Base-by-base conservation (phyloP, 805 yeast genomes). In the Cyberlindnera maritima region DNA sequence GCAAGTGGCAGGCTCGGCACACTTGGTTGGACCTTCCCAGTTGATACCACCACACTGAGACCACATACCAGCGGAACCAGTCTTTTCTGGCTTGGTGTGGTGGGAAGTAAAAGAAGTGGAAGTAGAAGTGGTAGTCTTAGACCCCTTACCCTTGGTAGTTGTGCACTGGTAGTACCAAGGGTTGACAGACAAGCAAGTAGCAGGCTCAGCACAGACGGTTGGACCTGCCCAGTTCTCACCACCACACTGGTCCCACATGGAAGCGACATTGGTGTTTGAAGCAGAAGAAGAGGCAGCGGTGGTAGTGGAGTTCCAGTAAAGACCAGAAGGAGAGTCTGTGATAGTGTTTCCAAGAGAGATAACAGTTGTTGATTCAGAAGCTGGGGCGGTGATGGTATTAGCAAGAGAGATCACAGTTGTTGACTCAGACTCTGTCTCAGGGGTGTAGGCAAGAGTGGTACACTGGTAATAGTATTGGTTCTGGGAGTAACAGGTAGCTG, bases 161-260 rank as follows among this genome's bases (percentile, higher is more conserved):
- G n/a, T n/a, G n/a, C 66, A 63, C 43, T 60, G 65, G 48, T 50
- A 56, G 48, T 61, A 62, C 49, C 40, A 60, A 18, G 53, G 49
- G 39, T 59, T 56, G 36, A 48, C 48, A 2, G 58, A 47, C 28
- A 39, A 37, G 46, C 65, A 63, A 26, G 47, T 46, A 33, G 58
- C 55, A 39, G 58, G 62, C 9, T 39, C 41, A 12, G 41, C 53
- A 55, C 67, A 61, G 12, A 36, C 39, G 17, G 53, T 49, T 12
- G 44, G 35, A 28, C 53, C 53, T 5, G 21, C n/a, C 34, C 43
- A 45, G 45, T 29, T 37, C 15, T 18, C 18, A 18, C 53, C 49
- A 40, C 53, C 50, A 44, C 50, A 49, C 36, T 49, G 52, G 21
- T 29, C 34, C 39, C 39, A 39, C 43, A 39, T 39, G 31, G 18